phyloP scores from a whole-genome alignment of 495 filamentous ascomycete genomes.

The Aspergillus ellipticus region DNA sequence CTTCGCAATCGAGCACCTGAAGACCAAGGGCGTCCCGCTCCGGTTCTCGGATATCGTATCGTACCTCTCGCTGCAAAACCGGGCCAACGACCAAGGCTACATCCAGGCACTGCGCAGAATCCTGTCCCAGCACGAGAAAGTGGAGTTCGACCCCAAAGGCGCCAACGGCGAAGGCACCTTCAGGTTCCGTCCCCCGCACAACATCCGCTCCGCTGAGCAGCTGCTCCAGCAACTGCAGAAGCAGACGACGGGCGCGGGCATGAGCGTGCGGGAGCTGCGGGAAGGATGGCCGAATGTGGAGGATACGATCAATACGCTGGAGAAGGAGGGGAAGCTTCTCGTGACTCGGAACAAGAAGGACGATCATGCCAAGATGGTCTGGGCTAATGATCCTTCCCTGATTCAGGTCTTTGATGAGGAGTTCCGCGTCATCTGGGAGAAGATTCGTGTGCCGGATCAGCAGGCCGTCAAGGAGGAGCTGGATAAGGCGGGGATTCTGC shows the following conservation, averaged over 20 bases:
- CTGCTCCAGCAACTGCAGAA: conserved; percentile 75
- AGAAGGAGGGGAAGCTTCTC: conserved; percentile 72
- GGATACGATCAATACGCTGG: conserved; percentile 70
- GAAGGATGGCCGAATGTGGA: conserved; percentile 90
- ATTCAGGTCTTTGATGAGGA: conserved; percentile 73
- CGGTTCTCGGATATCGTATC: conserved; percentile 68
- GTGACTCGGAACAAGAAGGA: conserved; percentile 93
- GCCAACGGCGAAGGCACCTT: conserved; percentile 63
- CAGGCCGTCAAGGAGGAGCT: conserved; percentile 74
- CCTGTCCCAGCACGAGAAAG: conserved; percentile 56
- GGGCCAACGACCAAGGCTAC: conserved; percentile 42
- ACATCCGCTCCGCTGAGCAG: conserved; percentile 68
- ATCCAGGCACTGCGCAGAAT: conserved; percentile 43
- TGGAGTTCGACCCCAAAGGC: conserved; percentile 63
- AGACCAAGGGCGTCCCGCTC: conserved; percentile 66
- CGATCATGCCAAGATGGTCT: conserved; percentile 76
- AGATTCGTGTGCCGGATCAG: conserved; percentile 68
- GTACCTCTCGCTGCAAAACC: conserved; percentile 66
- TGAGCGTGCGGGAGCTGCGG: conserved; percentile 81
- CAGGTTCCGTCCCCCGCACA: conserved; percentile 71
- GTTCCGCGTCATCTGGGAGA: conserved; percentile 78
- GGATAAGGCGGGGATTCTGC: conserved; percentile 67
- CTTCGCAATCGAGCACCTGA: conserved; percentile 81
- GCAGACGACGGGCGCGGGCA: conserved; percentile 74
- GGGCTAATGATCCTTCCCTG: conserved; percentile 79